Conservation (phyloP, 441 rosid species). For the Gossypium aridum region DNA sequence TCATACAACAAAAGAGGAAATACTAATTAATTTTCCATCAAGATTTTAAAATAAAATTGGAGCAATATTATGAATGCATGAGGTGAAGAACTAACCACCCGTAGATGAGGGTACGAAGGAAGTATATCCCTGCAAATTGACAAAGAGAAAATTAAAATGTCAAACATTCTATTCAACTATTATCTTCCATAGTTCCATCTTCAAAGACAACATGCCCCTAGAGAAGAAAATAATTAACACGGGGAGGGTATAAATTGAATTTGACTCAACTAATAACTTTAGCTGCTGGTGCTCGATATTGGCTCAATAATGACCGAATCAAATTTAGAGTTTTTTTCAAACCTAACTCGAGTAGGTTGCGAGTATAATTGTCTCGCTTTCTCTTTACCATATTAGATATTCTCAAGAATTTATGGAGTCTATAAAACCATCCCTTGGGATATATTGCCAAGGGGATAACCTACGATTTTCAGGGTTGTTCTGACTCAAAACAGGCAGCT, state of each 20-base stretch:
- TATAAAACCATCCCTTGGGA: neutral
- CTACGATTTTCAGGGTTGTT: neutral
- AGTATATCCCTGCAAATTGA: constrained; percentile 78
- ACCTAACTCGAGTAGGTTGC: neutral
- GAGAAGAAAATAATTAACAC: neutral
- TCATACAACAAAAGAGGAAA: constrained; percentile 5
- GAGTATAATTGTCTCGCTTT: neutral
- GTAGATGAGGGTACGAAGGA: constrained; percentile 73
- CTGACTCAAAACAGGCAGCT: neutral
- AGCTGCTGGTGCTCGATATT: neutral
- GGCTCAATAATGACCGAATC: neutral
- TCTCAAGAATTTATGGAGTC: neutral
- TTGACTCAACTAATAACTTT: neutral
- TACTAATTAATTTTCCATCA: neutral
- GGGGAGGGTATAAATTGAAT: neutral
- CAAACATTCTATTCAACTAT: neutral
- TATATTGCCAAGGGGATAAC: neutral
- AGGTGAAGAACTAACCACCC: constrained; percentile 64
- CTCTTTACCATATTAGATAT: neutral
- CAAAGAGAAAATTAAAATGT: constrained; percentile 15
- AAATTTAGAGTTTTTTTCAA: neutral
- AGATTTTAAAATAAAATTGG: neutral
- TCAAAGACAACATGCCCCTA: neutral
- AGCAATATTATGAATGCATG: neutral
- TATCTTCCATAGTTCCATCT: neutral